These are phyloP conservation scores for Alternaria arborescens DNA, from an alignment of 2,329 filamentous ascomycete species.

Conservation along the genomic window DNA sequence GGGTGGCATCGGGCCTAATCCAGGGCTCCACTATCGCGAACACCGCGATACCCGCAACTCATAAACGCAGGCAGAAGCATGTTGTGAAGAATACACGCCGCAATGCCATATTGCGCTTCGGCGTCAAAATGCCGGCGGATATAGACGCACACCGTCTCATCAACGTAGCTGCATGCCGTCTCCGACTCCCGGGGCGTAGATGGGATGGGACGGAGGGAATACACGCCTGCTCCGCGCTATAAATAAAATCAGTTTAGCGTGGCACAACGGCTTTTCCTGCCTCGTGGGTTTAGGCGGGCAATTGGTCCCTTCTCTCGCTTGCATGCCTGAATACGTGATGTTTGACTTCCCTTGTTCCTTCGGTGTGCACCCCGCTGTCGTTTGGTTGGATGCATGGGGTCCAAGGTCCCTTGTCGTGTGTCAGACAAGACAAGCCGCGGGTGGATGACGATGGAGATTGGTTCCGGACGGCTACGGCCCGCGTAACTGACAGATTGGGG, in stretches of 20 bases:
- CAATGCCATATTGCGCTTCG: background rate
- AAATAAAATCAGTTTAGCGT: slow-evolving; percentile 24
- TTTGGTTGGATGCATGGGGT: slow-evolving; percentile 8
- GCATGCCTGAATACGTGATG: slow-evolving; percentile 9
- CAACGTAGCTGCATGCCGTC: background rate
- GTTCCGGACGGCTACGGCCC: slow-evolving; percentile 19
- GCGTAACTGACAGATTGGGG: slow-evolving; percentile 16
- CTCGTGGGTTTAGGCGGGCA: slow-evolving; percentile 22
- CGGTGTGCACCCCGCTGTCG: slow-evolving; percentile 21
- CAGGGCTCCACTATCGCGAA: slow-evolving; percentile 8
- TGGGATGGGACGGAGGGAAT: background rate
- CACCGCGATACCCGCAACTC: slow-evolving; percentile 2
- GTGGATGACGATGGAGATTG: slow-evolving; percentile 4
- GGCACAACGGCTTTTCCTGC: slow-evolving; percentile 29
- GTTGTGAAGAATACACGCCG: background rate
- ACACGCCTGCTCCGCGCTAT: slow-evolving; percentile 10
- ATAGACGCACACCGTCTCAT: background rate
- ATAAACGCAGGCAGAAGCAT: background rate
- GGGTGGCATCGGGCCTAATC: slow-evolving; percentile 4
- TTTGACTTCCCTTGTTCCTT: slow-evolving; percentile 12
- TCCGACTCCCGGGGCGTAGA: background rate
- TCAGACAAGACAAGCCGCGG: slow-evolving; percentile 14
- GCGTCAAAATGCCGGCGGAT: background rate
- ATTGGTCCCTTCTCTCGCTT: slow-evolving; percentile 7
- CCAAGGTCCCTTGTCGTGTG: slow-evolving; percentile 12